Evolutionary conservation across 2,329 filamentous ascomycete genomes (phyloP).

Genomic region (Cladosporium sp.): DNA sequence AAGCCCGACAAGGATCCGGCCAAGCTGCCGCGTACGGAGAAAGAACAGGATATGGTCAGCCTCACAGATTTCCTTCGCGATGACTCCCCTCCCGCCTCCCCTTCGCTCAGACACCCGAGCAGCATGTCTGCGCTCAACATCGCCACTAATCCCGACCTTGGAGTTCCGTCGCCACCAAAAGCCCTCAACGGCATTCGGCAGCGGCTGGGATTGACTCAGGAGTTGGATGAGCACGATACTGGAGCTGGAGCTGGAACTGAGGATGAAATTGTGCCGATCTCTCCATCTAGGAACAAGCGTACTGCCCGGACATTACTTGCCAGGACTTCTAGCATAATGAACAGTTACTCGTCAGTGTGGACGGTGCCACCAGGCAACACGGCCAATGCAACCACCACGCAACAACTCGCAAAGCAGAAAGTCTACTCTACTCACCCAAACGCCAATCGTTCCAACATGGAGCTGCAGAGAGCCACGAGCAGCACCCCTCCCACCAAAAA

Average conservation of each 20-base stretch:
- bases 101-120: not conserved
- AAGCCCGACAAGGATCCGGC: slow-evolving; percentile 98
- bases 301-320: not conserved
- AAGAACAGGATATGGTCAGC: slow-evolving; percentile 77
- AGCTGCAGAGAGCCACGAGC: not conserved
- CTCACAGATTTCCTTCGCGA: slow-evolving; percentile 11
- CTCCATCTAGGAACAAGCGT: not conserved
- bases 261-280: not conserved
- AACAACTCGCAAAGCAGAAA: too few relatives aligned
- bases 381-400: too few relatives aligned
- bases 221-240: not conserved
- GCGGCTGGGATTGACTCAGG: slow-evolving; percentile 1
- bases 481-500: not conserved
- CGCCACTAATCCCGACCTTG: slow-evolving; percentile 13
- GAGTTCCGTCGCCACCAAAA: slow-evolving; percentile 25
- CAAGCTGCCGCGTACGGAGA: slow-evolving; percentile 91
- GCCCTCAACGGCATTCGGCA: slow-evolving; percentile 20
- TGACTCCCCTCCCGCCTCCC: not conserved
- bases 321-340: slow-evolving; percentile 6
- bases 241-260: not conserved
- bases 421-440: too few relatives aligned
- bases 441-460: not conserved
- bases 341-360: slow-evolving; percentile 1
- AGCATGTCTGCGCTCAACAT: slow-evolving; percentile 10
- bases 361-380: too few relatives aligned